phyloP scores from a whole-genome alignment of 495 filamentous ascomycete genomes.

The Penicillium cinerascens region DNA sequence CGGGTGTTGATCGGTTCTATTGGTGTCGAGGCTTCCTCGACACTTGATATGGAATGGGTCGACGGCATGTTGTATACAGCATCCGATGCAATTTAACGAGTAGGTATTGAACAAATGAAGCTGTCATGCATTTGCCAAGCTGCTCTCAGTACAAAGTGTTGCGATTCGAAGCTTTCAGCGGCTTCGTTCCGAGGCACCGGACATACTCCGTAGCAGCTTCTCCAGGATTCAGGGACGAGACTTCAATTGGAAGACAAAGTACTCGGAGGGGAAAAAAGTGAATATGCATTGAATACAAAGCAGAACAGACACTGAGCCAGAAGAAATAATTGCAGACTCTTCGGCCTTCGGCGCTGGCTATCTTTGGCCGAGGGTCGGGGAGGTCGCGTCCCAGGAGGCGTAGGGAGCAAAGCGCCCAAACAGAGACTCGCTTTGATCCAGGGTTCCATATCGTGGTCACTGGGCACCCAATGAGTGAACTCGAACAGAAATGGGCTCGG shows the following conservation, averaged over 20 bases:
- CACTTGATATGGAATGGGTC: conserved; percentile 15
- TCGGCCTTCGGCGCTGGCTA: conserved; percentile 11
- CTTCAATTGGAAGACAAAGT: conserved; percentile 12
- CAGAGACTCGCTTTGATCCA: neutral
- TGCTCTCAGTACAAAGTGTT: neutral
- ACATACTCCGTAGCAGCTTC: neutral
- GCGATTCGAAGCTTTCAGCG: neutral
- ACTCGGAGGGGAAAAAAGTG: neutral
- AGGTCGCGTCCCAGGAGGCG: neutral
- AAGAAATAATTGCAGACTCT: neutral
- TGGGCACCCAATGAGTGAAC: neutral
- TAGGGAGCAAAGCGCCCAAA: conserved; percentile 4
- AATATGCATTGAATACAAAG: neutral
- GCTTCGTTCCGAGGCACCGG: conserved; percentile 9
- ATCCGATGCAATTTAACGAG: neutral
- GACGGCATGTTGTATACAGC: conserved; percentile 11
- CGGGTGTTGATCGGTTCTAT: conserved; percentile 9
- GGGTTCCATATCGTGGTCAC: neutral
- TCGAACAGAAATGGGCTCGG: conserved; percentile 6
- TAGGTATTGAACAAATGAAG: neutral
- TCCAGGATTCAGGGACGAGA: neutral
- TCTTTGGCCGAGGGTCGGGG: conserved; percentile 23
- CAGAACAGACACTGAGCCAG: conserved; percentile 16
- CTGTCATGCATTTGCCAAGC: neutral
- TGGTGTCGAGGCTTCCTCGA: conserved; percentile 10